phyloP scores from a whole-genome alignment of 352 stramenopile genomes.

The Elongisporangium anandrum region DNA sequence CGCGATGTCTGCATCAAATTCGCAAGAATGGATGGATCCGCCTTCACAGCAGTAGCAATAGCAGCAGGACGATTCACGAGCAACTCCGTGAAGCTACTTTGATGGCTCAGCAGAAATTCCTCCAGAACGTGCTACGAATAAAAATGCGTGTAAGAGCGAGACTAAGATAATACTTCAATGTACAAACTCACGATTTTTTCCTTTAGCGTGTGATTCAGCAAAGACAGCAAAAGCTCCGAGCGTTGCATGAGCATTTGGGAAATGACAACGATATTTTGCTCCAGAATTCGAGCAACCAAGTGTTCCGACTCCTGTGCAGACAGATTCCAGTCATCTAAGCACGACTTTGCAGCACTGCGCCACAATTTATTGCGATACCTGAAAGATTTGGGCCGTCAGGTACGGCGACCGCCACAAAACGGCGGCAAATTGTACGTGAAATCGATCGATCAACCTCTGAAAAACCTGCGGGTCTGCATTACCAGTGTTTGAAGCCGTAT shows the following conservation, averaged over 20 bases:
- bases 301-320: conserved; percentile 33
- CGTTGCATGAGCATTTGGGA: conserved; percentile 53
- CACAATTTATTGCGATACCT: conserved; percentile 20
- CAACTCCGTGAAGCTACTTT: conserved; percentile 51
- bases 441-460: conserved; percentile 56
- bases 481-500: conserved; percentile 7
- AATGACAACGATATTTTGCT: conserved; percentile 69
- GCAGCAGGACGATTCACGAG: conserved; percentile 47
- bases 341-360: not conserved
- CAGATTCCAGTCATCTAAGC: not conserved
- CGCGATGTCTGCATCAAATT: conserved; percentile 41
- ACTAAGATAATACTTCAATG: not conserved
- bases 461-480: conserved; percentile 24
- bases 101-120: conserved; percentile 65
- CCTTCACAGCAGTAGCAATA: conserved; percentile 44
- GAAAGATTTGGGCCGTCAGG: conserved; percentile 63
- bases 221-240: conserved; percentile 40
- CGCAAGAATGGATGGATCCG: conserved; percentile 49
- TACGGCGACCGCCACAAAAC: conserved; percentile 62
- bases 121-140: conserved; percentile 40
- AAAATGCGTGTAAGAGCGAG: not conserved
- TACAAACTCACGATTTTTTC: conserved; percentile 42
- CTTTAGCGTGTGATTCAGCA: conserved; percentile 58
- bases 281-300: conserved; percentile 57
- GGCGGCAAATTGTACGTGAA: conserved; percentile 41